Conservation (phyloP, 139 green algal species). For the Chlamydomonas sp. region DNA sequence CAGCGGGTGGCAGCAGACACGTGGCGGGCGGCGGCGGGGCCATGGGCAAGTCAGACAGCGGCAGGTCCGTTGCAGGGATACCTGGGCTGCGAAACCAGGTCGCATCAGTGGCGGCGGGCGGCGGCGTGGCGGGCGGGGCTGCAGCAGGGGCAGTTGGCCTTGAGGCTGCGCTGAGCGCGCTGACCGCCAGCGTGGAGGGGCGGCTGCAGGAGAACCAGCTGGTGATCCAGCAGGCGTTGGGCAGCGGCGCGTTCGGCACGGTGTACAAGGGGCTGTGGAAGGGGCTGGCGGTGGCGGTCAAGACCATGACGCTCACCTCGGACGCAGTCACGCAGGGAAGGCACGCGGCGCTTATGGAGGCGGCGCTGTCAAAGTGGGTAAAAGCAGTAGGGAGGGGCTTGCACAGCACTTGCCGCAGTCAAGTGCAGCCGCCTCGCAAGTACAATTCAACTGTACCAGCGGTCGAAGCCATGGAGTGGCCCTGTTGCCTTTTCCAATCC, state of each 20-base stretch:
- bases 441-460: not conserved
- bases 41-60: too few species aligned
- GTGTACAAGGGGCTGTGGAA: conserved; percentile 29
- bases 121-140: too few species aligned
- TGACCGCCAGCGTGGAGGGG: not conserved
- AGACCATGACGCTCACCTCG: not conserved
- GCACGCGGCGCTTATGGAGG: conserved; percentile 19
- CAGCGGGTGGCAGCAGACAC: too few species aligned
- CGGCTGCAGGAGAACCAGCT: not conserved
- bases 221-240: not conserved
- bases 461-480: too few species aligned
- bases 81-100: too few species aligned
- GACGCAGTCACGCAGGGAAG: not conserved
- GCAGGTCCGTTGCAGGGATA: too few species aligned
- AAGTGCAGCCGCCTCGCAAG: not conserved
- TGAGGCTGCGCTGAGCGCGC: not conserved
- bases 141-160: not conserved
- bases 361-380: not conserved
- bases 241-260: conserved; percentile 1
- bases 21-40: too few species aligned
- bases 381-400: not conserved
- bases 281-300: not conserved
- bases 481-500: too few species aligned
- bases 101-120: too few species aligned
- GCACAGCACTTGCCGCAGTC: not conserved